Evolutionary conservation across 305 asterid genomes (phyloP).

Genomic region (Fraxinus velutina): DNA sequence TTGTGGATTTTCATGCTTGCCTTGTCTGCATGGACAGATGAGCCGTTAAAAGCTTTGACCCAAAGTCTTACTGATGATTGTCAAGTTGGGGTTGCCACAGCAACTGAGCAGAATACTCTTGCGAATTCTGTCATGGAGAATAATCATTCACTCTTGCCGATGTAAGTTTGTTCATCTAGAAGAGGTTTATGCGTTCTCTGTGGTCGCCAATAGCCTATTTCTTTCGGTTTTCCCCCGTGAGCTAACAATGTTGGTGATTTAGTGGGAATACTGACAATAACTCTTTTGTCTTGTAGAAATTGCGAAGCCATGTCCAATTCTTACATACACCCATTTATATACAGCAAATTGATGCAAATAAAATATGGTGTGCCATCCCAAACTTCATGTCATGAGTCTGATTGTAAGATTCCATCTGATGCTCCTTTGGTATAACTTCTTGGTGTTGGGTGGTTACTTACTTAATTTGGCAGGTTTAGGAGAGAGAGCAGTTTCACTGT

Average conservation of each 20-base stretch:
- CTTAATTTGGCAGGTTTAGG: slow-evolving; percentile 49
- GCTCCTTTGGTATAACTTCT: slow-evolving; percentile 16
- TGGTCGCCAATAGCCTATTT: slow-evolving; percentile 9
- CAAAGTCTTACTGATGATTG: slow-evolving; percentile 39
- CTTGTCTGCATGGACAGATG: slow-evolving; percentile 37
- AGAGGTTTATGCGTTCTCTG: not conserved
- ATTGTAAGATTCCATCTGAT: slow-evolving; percentile 45
- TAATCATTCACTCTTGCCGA: slow-evolving; percentile 28
- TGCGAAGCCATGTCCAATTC: slow-evolving; percentile 41
- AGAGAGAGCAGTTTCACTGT: slow-evolving; percentile 56
- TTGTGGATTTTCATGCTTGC: slow-evolving; percentile 14
- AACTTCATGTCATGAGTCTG: slow-evolving; percentile 34
- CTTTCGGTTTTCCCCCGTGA: not conserved
- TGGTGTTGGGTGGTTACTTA: slow-evolving; percentile 34
- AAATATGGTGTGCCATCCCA: slow-evolving; percentile 35
- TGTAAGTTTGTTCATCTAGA: slow-evolving; percentile 41
- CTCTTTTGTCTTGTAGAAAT: slow-evolving; percentile 44
- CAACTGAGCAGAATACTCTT: slow-evolving; percentile 32
- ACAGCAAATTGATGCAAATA: slow-evolving; percentile 49
- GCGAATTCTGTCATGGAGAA: slow-evolving; percentile 15
- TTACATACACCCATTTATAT: slow-evolving; percentile 59
- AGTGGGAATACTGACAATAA: slow-evolving; percentile 15
- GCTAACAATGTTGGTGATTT: not conserved
- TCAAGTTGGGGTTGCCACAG: slow-evolving; percentile 32
- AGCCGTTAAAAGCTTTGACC: slow-evolving; percentile 27